Percentiles rank a stretch among this genome's conserved stretches.
Conservation (phyloP, 1,284 basidiomycete genomes). For the Trichosporon ovoides region DNA sequence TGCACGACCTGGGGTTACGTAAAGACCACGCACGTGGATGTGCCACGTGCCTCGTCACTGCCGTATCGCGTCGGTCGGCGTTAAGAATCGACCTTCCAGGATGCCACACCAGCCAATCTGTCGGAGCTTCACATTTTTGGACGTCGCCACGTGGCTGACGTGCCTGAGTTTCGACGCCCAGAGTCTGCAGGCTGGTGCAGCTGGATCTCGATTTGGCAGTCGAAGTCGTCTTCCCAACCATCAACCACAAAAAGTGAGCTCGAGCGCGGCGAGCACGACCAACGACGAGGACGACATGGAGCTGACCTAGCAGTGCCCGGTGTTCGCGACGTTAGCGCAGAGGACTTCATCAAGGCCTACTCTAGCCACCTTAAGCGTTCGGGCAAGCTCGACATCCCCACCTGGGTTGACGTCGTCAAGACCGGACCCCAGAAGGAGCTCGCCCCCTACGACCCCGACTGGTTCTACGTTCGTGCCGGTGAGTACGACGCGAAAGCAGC, state of each 20-base stretch:
- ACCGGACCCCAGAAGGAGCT: constrained; percentile 97
- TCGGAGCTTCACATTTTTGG: not conserved
- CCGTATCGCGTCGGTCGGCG: not conserved
- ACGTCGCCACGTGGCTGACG: not conserved
- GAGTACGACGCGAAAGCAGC: constrained; percentile 6
- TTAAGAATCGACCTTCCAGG: not conserved
- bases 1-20: no score
- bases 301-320: constrained; percentile 5
- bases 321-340: constrained; percentile 47
- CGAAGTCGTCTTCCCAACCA: constrained; percentile 5
- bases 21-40: no score
- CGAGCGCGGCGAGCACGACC: not conserved
- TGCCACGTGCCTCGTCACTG: no score
- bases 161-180: not conserved
- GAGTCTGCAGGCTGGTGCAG: not conserved
- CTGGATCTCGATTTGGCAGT: constrained; percentile 3
- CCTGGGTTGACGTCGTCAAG: constrained; percentile 99
- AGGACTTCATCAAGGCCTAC: constrained; percentile 72
- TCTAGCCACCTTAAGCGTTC: constrained; percentile 70
- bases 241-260: constrained; percentile 5
- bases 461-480: constrained; percentile 99
- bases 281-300: constrained; percentile 3
- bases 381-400: constrained; percentile 83
- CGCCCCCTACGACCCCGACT: constrained; percentile 97
- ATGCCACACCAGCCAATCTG: not conserved